A percentile compares a stretch with the other conserved stretches of the same genome.
phyloP scores from a whole-genome alignment of 345 rosid species.

The Arabis hirsuta region DNA sequence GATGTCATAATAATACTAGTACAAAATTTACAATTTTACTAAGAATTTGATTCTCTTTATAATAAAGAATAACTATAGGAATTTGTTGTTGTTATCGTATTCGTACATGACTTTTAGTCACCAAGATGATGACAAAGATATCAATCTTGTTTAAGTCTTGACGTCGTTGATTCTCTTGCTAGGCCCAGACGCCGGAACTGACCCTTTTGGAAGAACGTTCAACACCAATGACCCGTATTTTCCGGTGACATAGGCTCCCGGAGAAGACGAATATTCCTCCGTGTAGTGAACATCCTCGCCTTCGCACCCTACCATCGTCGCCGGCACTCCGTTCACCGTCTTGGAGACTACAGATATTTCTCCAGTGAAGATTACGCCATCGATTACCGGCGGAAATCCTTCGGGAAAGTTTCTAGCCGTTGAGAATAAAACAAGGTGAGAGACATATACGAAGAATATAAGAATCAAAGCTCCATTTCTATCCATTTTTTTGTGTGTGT shows the following conservation, averaged over 20 bases:
- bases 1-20: no score
- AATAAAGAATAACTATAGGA: constrained; percentile 6
- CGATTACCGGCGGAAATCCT: neutral
- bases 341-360: constrained; percentile 17
- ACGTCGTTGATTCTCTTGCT: constrained; percentile 52
- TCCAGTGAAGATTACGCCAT: constrained; percentile 24
- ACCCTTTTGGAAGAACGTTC: constrained; percentile 65
- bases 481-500: constrained; percentile 19
- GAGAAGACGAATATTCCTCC: constrained; percentile 3
- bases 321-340: neutral
- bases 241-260: constrained; percentile 22
- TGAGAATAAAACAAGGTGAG: constrained; percentile 24
- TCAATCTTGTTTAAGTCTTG: constrained; percentile 43
- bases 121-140: constrained; percentile 5
- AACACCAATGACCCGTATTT: constrained; percentile 55
- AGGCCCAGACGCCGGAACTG: constrained; percentile 56
- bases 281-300: constrained; percentile 20
- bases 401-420: constrained; percentile 21
- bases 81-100: neutral
- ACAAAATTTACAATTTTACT: neutral
- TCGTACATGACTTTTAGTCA: constrained; percentile 3
- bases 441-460: neutral
- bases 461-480: constrained; percentile 26
- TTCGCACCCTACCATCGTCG: constrained; percentile 31
- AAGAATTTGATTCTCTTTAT: neutral